Evolutionary conservation across 75 land plant genomes (phyloP).

Genomic region (Larix kaempferi): DNA sequence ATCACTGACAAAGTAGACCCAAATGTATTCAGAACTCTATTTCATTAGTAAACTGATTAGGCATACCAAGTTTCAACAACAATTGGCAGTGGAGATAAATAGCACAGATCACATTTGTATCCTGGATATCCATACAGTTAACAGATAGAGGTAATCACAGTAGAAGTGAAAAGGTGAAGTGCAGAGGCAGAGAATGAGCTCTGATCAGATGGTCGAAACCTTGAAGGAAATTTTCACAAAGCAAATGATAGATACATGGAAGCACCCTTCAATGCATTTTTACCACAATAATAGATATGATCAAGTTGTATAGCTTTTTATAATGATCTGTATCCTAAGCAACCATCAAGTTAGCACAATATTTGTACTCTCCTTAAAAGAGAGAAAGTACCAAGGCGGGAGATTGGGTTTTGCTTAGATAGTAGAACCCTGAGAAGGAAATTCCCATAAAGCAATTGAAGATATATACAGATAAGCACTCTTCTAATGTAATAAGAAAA

Average conservation of each 20-base stretch:
- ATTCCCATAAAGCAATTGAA: background rate
- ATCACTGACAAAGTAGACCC: no score
- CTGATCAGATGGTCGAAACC: background rate
- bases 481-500: background rate
- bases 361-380: background rate
- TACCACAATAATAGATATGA: no score
- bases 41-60: no score
- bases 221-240: background rate
- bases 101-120: no score
- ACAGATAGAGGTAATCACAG: background rate
- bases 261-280: background rate
- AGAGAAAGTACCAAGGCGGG: background rate
- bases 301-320: no score
- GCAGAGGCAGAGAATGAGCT: background rate
- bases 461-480: background rate
- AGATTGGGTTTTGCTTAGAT: background rate
- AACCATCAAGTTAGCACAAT: background rate
- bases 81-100: no score
- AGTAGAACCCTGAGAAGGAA: background rate
- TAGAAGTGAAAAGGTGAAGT: background rate
- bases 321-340: no score
- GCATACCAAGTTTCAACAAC: no score
- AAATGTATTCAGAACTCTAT: no score
- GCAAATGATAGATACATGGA: background rate
- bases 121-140: no score